Conservation (phyloP, 495 filamentous ascomycete genomes). For the Jackrogersella multiformis region DNA sequence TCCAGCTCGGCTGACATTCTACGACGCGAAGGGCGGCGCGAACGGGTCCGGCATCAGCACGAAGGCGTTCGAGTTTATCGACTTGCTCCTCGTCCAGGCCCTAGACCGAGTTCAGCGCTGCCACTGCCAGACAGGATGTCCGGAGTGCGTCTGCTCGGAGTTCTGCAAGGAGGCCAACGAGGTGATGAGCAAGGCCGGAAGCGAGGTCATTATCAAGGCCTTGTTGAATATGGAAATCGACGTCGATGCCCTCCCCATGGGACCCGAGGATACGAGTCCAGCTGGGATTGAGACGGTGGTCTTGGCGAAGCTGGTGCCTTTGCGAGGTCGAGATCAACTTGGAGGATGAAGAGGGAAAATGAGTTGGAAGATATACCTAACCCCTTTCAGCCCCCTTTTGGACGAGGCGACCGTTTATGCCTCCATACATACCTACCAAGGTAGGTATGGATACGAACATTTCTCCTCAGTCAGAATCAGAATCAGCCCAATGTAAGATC, state of each 20-base stretch:
- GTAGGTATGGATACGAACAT: no score
- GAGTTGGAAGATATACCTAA: neutral
- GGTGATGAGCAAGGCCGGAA: constrained; percentile 93
- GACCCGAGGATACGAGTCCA: constrained; percentile 70
- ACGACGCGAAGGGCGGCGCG: constrained; percentile 89
- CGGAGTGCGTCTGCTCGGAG: constrained; percentile 87
- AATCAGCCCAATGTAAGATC: no score
- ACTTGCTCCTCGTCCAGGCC: constrained; percentile 78
- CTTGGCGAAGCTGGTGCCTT: constrained; percentile 68
- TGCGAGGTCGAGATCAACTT: constrained; percentile 34
- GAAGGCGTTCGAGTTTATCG: constrained; percentile 93
- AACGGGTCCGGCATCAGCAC: constrained; percentile 84
- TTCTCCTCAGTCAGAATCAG: no score
- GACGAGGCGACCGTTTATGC: no score
- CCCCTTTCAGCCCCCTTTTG: neutral
- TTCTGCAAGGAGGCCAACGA: constrained; percentile 87
- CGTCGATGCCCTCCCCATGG: constrained; percentile 81
- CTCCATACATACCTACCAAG: no score
- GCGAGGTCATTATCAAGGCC: constrained; percentile 77
- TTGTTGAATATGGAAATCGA: constrained; percentile 80
- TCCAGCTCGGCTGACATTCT: constrained; percentile 90
- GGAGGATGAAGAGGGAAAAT: constrained; percentile 22
- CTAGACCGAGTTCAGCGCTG: constrained; percentile 76
- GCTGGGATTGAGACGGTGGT: constrained; percentile 88
- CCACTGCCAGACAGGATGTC: constrained; percentile 79